Evolutionary conservation across 495 filamentous ascomycete species (phyloP).

Genomic region (Staphylotrichum longicolle): DNA sequence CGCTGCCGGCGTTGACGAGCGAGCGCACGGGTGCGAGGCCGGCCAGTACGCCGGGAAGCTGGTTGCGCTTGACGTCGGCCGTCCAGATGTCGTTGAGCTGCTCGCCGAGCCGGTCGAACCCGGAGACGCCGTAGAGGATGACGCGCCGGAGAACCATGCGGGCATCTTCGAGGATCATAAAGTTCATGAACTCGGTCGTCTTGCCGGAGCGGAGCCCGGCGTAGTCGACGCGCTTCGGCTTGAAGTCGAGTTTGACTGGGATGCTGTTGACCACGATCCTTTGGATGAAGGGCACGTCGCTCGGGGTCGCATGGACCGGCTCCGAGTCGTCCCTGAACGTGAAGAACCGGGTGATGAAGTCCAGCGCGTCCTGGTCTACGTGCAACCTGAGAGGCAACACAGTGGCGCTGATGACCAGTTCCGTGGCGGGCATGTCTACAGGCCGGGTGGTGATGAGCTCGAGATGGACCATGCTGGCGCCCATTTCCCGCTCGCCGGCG

Average conservation of each 20-base stretch:
- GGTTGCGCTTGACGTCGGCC: slow-evolving; percentile 85
- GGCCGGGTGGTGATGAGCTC: slow-evolving; percentile 86
- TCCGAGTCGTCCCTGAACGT: slow-evolving; percentile 85
- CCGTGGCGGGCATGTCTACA: slow-evolving; percentile 78
- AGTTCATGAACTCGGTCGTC: slow-evolving; percentile 99
- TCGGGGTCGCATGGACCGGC: slow-evolving; percentile 50
- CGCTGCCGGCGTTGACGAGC: slow-evolving; percentile 84
- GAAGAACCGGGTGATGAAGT: slow-evolving; percentile 96
- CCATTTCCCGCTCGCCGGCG: slow-evolving; percentile 76
- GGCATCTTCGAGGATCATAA: slow-evolving; percentile 85
- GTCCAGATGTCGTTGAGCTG: slow-evolving; percentile 96
- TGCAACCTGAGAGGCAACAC: slow-evolving; percentile 87
- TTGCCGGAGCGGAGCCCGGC: slow-evolving; percentile 92
- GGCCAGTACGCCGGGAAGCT: slow-evolving; percentile 83
- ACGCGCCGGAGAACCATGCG: slow-evolving; percentile 83
- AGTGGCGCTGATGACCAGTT: slow-evolving; percentile 82
- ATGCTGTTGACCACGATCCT: slow-evolving; percentile 82
- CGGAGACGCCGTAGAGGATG: slow-evolving; percentile 87
- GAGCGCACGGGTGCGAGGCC: slow-evolving; percentile 88
- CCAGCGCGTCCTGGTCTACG: slow-evolving; percentile 96
- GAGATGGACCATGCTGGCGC: slow-evolving; percentile 83
- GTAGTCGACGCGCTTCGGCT: slow-evolving; percentile 96
- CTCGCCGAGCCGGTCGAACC: slow-evolving; percentile 83
- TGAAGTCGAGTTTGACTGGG: slow-evolving; percentile 87
- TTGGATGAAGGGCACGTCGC: slow-evolving; percentile 85